Base-by-base conservation (phyloP, 257 asterid genomes). In the Solanum tacnaense region DNA sequence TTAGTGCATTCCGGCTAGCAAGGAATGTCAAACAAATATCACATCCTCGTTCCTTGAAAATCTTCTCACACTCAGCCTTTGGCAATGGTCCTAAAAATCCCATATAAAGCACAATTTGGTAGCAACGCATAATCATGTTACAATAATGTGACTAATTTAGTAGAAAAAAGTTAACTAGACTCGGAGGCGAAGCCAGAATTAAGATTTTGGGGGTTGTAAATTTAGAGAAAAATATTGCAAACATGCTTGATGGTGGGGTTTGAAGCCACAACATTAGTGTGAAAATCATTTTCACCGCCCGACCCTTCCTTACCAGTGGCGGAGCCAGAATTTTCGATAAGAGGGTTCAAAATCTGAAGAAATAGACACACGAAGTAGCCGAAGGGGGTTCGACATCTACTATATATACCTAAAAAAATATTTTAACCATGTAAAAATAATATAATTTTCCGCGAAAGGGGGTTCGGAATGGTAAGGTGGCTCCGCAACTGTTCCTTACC, bases 61-160 rank as follows among this genome's bases (percentile, higher is more conserved):
- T 83, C 92, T 94, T 95, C 87, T 96, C 98, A 81, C 99, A 96
- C 89, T 96, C 99, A 20, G 91, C 96, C 95, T 96, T 96, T 13
- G 98, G 98, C 41, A 96, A 92, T 85, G 97, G 97, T 74, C 99
- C 99, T 96, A 91, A 79, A 76, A 76, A n/a, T 23, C 7, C 56
- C 25, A 60, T 34, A 36, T 75, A 31, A 15, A 16, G 23, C 13
- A 49, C 13, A 49, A 23, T 74, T 9, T 52, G 20, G 31, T 25
- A 32, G n/a, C 68, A 60, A 39, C 83, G 6, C 29, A 39, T 25
- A 31, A 87, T 67, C 73, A 85, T 46, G 58, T 46, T 46, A 56
- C n/a, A 56, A 56, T 6, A 18, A 56, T 56, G 8, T 56, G 65
- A 56, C n/a, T 56, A 56, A 56, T 18, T 56, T 16, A 52, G 62